Conservation (phyloP, 2,329 filamentous ascomycete species). For the Stachybotrys chlorohalonatus region DNA sequence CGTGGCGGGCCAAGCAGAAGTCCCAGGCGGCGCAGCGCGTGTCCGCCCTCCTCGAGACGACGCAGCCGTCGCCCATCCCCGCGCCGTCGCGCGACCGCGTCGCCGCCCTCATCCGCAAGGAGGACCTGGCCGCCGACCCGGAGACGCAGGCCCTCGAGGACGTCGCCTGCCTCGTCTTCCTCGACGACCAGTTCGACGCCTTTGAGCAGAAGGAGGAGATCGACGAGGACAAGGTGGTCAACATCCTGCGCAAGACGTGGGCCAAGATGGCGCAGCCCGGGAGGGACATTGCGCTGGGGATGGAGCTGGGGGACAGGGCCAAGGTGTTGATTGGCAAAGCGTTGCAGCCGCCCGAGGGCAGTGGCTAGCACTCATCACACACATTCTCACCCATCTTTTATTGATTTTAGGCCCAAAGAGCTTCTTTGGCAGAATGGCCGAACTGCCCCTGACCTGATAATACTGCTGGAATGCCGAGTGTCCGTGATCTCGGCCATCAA, state of each 20-base stretch:
- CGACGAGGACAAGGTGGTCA: constrained; percentile 69
- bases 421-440: too few relatives aligned
- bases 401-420: too few relatives aligned
- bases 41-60: constrained; percentile 42
- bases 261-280: constrained; percentile 62
- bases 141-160: constrained; percentile 75
- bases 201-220: constrained; percentile 59
- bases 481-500: too few relatives aligned
- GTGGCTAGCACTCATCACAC: too few relatives aligned
- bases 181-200: constrained; percentile 77
- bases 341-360: constrained; percentile 21
- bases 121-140: constrained; percentile 49
- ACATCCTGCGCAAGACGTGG: constrained; percentile 66
- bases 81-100: constrained; percentile 51
- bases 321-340: constrained; percentile 55
- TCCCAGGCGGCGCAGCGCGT: constrained; percentile 48
- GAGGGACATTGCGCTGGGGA: constrained; percentile 52
- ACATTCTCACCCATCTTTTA: too few relatives aligned
- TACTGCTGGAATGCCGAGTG: too few relatives aligned
- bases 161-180: constrained; percentile 77
- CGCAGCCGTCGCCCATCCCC: constrained; percentile 26
- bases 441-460: too few relatives aligned
- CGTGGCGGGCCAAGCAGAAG: constrained; percentile 70
- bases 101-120: constrained; percentile 68
- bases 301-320: constrained; percentile 55